phyloP scores from a whole-genome alignment of 2,329 filamentous ascomycete genomes.

The Xylariaceae sp. region DNA sequence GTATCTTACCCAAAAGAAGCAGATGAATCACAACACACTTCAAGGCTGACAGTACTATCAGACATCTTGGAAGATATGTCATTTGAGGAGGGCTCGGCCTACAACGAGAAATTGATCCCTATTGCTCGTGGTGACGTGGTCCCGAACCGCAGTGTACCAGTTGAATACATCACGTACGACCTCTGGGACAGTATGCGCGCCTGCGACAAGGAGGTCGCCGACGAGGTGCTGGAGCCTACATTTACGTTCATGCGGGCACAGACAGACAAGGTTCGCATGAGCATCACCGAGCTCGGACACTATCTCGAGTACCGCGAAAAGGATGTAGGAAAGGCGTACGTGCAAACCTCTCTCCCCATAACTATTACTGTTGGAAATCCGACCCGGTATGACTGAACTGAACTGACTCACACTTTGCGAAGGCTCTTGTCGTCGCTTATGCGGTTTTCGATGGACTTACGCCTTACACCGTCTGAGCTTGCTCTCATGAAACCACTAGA shows the following conservation, averaged over 20 bases:
- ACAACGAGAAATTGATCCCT: constrained; percentile 47
- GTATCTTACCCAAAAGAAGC: no score
- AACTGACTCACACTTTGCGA: background rate
- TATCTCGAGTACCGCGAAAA: constrained; percentile 48
- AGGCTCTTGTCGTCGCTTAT: constrained; percentile 45
- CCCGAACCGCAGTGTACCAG: constrained; percentile 42
- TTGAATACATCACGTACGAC: constrained; percentile 48
- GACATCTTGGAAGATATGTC: constrained; percentile 50
- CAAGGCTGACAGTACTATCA: no score
- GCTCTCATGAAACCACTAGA: constrained; percentile 38
- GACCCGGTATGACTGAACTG: no score
- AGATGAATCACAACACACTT: no score
- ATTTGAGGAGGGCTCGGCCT: constrained; percentile 45
- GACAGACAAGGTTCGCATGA: constrained; percentile 40
- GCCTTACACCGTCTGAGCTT: constrained; percentile 38
- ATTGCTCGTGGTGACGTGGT: constrained; percentile 40
- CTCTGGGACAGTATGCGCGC: constrained; percentile 49
- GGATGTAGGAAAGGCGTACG: constrained; percentile 49
- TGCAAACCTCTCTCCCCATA: no score
- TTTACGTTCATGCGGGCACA: constrained; percentile 51
- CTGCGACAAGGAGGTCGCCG: constrained; percentile 44
- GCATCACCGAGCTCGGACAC: constrained; percentile 36
- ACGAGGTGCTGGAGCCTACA: constrained; percentile 46
- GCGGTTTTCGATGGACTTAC: constrained; percentile 46
- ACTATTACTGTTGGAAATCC: no score